Evolutionary conservation across 768 basidiomycete species (phyloP), one percentile per base, ranked within the genome.

Genomic region (Lepiota venenata): DNA sequence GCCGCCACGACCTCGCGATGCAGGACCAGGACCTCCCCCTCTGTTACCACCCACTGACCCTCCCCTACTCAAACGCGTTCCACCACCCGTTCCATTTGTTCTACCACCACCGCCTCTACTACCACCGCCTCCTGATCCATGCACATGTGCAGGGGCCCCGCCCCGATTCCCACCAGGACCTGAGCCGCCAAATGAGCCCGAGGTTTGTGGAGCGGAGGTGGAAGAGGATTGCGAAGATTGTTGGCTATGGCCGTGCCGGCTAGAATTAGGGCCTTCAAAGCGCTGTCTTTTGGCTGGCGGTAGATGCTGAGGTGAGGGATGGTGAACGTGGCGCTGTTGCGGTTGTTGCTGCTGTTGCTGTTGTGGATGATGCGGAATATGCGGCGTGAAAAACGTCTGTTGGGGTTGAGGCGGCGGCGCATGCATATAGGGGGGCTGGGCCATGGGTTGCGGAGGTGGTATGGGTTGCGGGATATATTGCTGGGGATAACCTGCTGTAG

Each of bases 231-330:
- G 75, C 16, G 73, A 74, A 14, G 76, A 77, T 12, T 74, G 79
- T 25, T 78, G 80, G 46, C 69, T 67, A 57, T 77, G 80, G 60
- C 71, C 75, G 52, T 78, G 78, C 47, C 78, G 75, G 60, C 73
- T 76, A 41, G 77, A 72, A 57, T 72, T 80, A 1, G 89, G 88
- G 4, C 85, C 86, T 65, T 96, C 94, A 64, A 94, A 94, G 40
- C 93, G 82, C 61, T 87, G 92, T 50, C 94, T 77, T 68, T 97
- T 97, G 1, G 93, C 93, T 2, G 94, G 93, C 8, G 94, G 94
- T n/a, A 86, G 75, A 63, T 91, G 87, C 61, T 89, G 88, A 35
- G 87, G 85, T 9, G 87, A 81, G 0, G 82, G 72, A 58, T 91
- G 88, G 59, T 85, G 73, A 48, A 76, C 58, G 47, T 79, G 80